Evolutionary conservation across 2,329 filamentous ascomycete species (phyloP).

Genomic region (Aspergillus amoenus): DNA sequence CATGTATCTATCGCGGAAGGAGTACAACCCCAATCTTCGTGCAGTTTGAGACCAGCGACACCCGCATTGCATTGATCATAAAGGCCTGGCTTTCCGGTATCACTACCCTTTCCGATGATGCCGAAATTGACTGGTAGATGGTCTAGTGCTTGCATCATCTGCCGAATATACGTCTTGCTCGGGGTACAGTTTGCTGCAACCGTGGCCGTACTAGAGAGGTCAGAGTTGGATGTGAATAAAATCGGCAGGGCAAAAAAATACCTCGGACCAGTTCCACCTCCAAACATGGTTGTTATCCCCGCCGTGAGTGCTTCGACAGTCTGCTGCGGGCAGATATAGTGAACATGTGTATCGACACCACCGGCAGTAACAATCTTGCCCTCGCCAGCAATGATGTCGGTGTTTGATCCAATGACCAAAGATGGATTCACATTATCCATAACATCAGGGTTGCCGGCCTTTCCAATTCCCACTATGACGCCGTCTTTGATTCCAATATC

Average conservation of each 20-base stretch:
- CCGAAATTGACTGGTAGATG: conserved; percentile 80
- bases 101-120: conserved; percentile 92
- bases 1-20: conserved; percentile 90
- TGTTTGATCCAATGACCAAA: conserved; percentile 82
- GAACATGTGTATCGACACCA: conserved; percentile 85
- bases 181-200: conserved; percentile 94
- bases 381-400: conserved; percentile 91
- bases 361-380: conserved; percentile 88
- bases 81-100: conserved; percentile 68
- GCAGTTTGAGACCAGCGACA: conserved; percentile 86
- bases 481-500: conserved; percentile 93
- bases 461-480: conserved; percentile 82
- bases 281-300: conserved; percentile 86
- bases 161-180: conserved; percentile 73
- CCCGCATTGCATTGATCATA: conserved; percentile 79
- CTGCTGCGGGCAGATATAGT: conserved; percentile 95
- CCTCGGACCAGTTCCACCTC: conserved; percentile 88
- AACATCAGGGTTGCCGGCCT: conserved; percentile 94
- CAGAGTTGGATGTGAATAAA: too few species aligned
- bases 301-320: conserved; percentile 77
- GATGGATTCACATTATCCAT: conserved; percentile 81
- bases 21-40: conserved; percentile 94
- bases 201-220: conserved; percentile 61
- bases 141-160: conserved; percentile 90
- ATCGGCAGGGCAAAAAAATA: too few species aligned